Base-by-base conservation (phyloP, 768 basidiomycete species). In the Obba rivulosa region DNA sequence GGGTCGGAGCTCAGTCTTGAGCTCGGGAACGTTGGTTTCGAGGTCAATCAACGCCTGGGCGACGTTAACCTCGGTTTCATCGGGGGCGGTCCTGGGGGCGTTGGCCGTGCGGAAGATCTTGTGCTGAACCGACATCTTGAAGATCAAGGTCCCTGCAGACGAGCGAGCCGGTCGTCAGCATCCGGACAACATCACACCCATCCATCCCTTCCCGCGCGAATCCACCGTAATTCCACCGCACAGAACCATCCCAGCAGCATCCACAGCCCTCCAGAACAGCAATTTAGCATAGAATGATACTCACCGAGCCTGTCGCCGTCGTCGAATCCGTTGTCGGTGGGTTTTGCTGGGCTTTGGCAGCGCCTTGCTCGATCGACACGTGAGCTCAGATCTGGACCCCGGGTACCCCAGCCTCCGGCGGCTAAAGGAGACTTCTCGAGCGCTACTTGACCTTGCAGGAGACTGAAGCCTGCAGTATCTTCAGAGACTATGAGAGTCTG, bases 91-190 rank as follows among this genome's bases (percentile, higher is more conserved):
- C 54, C 72, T 79, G 54, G 95, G 94, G 49, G 96, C 95, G 66
- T 97, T 97, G 66, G 96, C 96, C 58, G 91, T 90, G 63, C 96
- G 90, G 62, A 84, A 75, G 67, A 99, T 94, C 80, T 99, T 98
- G 78, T 76, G 76, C 60, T 81, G 75, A 66, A 80, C 60, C 62
- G 87, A 89, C 87, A 90, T 90, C 66, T 76, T 78, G 69, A 67
- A 51, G 45, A 55, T 59, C 62, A 55, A 59, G 57, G 52, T 56
- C 49, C 54, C 58, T 57, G 28, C 37, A 43, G 23, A 43, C 21
- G 43, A 36, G 41, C 40, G 28, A n/a, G 34, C 23, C n/a, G 38
- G 17, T 37, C 22, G 65, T 72, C 61, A 69, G 73, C 75, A 81
- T 74, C 80, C 75, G 63, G 40, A 51, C 55, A 47, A 48, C 36